A percentile compares a stretch with the other conserved stretches of the same genome.
These are phyloP conservation scores for Oenanthe javanica DNA, from an alignment of 140 eudicot genomes.

Conservation along the genomic window DNA sequence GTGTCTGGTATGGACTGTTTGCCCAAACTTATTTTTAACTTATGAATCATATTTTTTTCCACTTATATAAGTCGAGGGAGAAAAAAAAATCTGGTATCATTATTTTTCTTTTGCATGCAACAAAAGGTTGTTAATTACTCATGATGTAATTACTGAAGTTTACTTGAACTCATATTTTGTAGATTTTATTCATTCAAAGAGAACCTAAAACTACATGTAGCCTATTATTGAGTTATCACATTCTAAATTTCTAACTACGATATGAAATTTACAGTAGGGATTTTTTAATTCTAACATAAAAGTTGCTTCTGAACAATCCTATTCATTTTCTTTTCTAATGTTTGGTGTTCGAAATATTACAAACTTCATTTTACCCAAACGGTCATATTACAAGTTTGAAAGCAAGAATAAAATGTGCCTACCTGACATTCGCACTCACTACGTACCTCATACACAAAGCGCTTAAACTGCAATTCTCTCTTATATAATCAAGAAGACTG, in stretches of 20 bases:
- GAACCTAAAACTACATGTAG: background rate
- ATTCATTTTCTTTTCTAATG: no score
- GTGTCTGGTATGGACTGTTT: background rate
- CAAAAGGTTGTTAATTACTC: background rate
- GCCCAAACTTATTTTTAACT: background rate
- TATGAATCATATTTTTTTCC: slow-evolving; percentile 1
- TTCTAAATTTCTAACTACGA: background rate
- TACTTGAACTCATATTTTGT: background rate
- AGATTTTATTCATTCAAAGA: background rate
- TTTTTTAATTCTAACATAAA: no score
- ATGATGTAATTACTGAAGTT: background rate
- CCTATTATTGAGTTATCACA: background rate
- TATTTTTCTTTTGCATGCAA: background rate
- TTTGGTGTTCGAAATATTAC: no score
- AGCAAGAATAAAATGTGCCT: no score
- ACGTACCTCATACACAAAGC: no score
- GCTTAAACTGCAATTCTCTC: no score
- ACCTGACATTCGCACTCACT: no score
- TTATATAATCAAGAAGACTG: no score
- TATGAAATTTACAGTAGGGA: no score
- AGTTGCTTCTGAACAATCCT: no score
- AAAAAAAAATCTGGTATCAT: background rate
- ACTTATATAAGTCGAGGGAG: background rate
- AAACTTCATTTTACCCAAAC: no score
- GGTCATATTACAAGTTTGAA: no score